A percentile compares a stretch with the other conserved stretches of the same genome.
phyloP scores from a whole-genome alignment of 2,329 filamentous ascomycete genomes.

The Fusarium sp. region DNA sequence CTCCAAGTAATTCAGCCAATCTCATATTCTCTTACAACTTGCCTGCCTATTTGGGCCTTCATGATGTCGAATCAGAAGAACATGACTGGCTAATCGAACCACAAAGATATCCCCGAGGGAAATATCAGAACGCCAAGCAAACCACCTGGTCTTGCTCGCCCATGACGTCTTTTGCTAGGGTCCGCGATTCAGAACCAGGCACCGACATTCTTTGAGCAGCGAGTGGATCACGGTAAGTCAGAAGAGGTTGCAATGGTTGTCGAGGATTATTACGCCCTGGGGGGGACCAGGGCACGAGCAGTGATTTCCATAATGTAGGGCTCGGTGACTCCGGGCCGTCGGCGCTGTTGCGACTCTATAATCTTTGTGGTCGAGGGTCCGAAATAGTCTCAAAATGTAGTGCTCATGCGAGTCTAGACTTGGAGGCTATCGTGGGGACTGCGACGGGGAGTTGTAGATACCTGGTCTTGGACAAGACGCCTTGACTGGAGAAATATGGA shows the following conservation, averaged over 20 bases:
- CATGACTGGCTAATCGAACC: neutral
- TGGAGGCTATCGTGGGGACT: neutral
- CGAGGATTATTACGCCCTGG: conserved; percentile 2
- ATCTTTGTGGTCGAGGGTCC: neutral
- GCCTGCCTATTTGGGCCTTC: neutral
- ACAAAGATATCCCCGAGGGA: neutral
- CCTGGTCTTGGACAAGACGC: neutral
- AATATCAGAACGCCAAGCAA: conserved; percentile 9
- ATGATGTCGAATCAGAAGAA: neutral
- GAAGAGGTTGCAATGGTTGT: neutral
- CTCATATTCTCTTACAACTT: too few species aligned
- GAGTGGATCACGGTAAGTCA: neutral
- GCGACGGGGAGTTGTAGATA: neutral
- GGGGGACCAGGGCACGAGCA: neutral
- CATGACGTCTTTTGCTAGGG: conserved; percentile 6
- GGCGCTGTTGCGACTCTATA: neutral
- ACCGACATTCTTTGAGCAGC: conserved; percentile 3
- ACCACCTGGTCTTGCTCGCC: neutral
- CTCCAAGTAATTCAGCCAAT: neutral
- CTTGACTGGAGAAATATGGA: conserved; percentile 8
- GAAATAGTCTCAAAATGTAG: neutral
- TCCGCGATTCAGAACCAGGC: conserved; percentile 3
- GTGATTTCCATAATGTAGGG: neutral
- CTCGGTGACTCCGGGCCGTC: conserved; percentile 24
- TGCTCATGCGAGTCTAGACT: neutral